Percentiles rank a stretch among this genome's conserved stretches.
phyloP scores from a whole-genome alignment of 805 yeast genomes.

The Saccharomyces paradoxus region DNA sequence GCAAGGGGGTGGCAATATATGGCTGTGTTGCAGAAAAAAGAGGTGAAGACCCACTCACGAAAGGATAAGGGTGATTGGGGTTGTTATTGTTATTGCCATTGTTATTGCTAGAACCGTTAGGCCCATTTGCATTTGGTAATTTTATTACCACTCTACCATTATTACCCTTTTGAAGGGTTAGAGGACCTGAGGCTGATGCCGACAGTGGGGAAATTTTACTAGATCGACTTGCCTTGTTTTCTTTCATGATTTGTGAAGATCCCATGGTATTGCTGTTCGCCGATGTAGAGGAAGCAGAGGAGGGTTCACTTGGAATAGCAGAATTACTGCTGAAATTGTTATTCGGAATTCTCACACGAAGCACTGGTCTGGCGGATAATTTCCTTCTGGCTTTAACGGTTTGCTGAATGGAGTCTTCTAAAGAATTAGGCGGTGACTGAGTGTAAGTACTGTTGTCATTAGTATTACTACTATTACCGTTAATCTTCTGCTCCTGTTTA shows the following conservation, averaged over 20 bases:
- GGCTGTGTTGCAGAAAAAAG: conserved; percentile 25
- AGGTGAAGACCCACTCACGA: conserved; percentile 21
- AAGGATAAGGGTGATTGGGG: conserved; percentile 3
- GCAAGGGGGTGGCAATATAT: conserved; percentile 31
- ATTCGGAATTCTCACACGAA: conserved; percentile 59
- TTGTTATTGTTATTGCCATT: conserved; percentile 2
- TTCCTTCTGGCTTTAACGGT: conserved; percentile 1
- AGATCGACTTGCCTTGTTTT: not conserved
- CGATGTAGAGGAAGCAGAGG: conserved; percentile 40
- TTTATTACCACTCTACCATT: not conserved
- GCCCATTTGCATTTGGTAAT: conserved; percentile 1
- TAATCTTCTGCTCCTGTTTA: not conserved
- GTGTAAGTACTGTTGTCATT: not conserved
- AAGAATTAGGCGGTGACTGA: not conserved
- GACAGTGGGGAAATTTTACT: not conserved
- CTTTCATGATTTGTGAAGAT: not conserved
- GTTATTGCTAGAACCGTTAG: not conserved
- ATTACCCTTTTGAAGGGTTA: conserved; percentile 2
- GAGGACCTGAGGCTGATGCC: conserved; percentile 1
- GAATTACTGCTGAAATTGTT: conserved; percentile 27
- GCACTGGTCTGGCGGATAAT: conserved; percentile 42
- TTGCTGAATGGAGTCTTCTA: not conserved
- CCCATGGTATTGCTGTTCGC: conserved; percentile 20
- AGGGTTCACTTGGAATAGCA: conserved; percentile 27
- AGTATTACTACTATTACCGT: not conserved